phyloP scores from a whole-genome alignment of 2,329 filamentous ascomycete genomes.

The Paecilomyces niveus region DNA sequence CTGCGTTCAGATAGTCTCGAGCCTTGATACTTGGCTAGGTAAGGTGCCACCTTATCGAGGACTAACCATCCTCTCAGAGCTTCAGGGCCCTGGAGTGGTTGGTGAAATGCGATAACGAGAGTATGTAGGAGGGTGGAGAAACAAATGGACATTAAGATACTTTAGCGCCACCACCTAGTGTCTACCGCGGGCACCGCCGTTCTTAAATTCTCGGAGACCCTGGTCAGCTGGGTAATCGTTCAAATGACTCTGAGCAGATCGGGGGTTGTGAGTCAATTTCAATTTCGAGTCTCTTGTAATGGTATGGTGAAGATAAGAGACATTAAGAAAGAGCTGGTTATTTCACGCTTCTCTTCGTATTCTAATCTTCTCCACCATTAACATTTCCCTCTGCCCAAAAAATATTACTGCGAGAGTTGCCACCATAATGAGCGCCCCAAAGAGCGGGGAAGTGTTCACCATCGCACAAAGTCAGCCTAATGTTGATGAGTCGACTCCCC shows the following conservation, averaged over 20 bases:
- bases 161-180: not conserved
- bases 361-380: not conserved
- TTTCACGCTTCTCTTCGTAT: not conserved
- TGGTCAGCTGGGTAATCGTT: not conserved
- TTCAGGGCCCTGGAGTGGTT: not conserved
- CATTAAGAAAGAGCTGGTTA: not conserved
- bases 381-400: not conserved
- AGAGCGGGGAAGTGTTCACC: not conserved
- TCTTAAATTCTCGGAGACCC: not conserved
- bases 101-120: not conserved
- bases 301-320: not conserved
- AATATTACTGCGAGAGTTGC: not conserved
- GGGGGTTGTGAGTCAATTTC: not conserved
- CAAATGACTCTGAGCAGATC: not conserved
- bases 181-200: not conserved
- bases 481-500: conserved; percentile 12
- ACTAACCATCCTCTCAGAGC: not conserved
- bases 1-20: not conserved
- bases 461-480: not conserved
- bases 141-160: not conserved
- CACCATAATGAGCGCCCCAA: not conserved
- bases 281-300: not conserved
- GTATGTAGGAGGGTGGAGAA: not conserved
- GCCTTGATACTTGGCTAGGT: not conserved
- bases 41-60: not conserved